A percentile compares a stretch with the other conserved stretches of the same genome.
These are phyloP conservation scores for Myriangium duriaei DNA, from an alignment of 2,329 filamentous ascomycete genomes.

Conservation along the genomic window DNA sequence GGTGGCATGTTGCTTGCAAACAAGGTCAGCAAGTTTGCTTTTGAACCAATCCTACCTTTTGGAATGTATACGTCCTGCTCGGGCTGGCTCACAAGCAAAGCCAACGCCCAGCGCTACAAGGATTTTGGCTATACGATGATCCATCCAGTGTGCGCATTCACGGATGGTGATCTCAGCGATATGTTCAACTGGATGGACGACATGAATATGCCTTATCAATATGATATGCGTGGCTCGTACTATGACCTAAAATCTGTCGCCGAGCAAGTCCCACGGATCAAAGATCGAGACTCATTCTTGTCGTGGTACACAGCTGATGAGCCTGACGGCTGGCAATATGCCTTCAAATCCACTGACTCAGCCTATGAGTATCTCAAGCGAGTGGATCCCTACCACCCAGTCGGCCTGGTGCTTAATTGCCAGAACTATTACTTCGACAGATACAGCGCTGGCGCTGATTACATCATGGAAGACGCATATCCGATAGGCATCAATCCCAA, in stretches of 20 bases:
- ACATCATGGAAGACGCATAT: slow-evolving; percentile 48
- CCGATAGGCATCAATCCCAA: slow-evolving; percentile 45
- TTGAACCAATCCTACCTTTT: slow-evolving; percentile 33
- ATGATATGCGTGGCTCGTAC: slow-evolving; percentile 33
- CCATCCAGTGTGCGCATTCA: slow-evolving; percentile 31
- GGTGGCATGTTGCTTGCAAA: slow-evolving; percentile 34
- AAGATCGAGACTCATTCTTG: slow-evolving; percentile 26
- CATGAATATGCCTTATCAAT: slow-evolving; percentile 34
- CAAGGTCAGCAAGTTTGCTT: slow-evolving; percentile 19
- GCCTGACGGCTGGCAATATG: slow-evolving; percentile 44
- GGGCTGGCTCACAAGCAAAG: slow-evolving; percentile 21
- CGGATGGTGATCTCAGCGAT: slow-evolving; percentile 25
- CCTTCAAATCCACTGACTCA: slow-evolving; percentile 33
- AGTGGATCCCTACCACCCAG: slow-evolving; percentile 48
- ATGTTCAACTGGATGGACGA: slow-evolving; percentile 33
- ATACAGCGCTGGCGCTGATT: slow-evolving; percentile 43
- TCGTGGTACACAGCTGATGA: slow-evolving; percentile 30
- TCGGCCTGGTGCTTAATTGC: slow-evolving; percentile 48
- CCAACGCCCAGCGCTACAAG: slow-evolving; percentile 29
- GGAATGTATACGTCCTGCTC: slow-evolving; percentile 33
- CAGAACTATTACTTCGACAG: slow-evolving; percentile 45
- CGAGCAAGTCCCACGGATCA: slow-evolving; percentile 26
- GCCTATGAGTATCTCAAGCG: slow-evolving; percentile 33
- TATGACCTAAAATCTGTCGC: slow-evolving; percentile 26
- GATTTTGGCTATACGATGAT: slow-evolving; percentile 36